A percentile compares a stretch with the other conserved stretches of the same genome.
Evolutionary conservation across 345 rosid species (phyloP).

Genomic region (Gossypium rotundifolium): DNA sequence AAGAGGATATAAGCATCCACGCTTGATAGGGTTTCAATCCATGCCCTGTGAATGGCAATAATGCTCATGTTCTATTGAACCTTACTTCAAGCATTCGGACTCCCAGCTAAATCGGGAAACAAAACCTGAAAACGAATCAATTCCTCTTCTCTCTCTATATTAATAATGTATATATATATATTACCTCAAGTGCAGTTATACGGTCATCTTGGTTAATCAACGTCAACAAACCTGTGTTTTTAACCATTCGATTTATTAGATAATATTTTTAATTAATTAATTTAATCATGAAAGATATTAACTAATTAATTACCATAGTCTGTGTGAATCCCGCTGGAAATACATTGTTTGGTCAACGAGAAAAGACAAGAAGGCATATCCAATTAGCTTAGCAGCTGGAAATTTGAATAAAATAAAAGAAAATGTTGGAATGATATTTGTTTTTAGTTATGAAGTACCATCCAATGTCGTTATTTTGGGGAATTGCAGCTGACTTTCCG

Average conservation of each 20-base stretch:
- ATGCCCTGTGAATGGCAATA: too few species aligned
- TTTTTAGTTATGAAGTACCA: slow-evolving; percentile 37
- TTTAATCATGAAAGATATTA: background rate
- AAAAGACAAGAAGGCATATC: too few species aligned
- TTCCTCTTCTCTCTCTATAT: too few species aligned
- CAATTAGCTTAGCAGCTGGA: background rate
- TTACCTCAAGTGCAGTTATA: background rate
- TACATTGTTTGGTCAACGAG: background rate
- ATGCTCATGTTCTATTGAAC: too few species aligned
- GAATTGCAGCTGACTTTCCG: slow-evolving; percentile 29
- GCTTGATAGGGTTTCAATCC: too few species aligned
- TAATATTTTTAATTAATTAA: background rate
- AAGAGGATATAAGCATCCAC: too few species aligned
- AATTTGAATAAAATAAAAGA: too few species aligned
- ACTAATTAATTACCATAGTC: slow-evolving; percentile 56
- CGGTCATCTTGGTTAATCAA: slow-evolving; percentile 7
- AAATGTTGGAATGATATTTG: too few species aligned
- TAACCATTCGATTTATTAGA: background rate
- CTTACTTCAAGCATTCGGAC: too few species aligned
- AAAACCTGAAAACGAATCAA: too few species aligned
- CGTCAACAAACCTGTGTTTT: slow-evolving; percentile 2
- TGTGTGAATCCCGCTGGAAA: slow-evolving; percentile 74
- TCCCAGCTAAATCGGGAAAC: too few species aligned
- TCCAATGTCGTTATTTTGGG: slow-evolving; percentile 52
- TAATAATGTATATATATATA: too few species aligned